Conservation (phyloP, 2,329 filamentous ascomycete species). For the Venturia pyrina region DNA sequence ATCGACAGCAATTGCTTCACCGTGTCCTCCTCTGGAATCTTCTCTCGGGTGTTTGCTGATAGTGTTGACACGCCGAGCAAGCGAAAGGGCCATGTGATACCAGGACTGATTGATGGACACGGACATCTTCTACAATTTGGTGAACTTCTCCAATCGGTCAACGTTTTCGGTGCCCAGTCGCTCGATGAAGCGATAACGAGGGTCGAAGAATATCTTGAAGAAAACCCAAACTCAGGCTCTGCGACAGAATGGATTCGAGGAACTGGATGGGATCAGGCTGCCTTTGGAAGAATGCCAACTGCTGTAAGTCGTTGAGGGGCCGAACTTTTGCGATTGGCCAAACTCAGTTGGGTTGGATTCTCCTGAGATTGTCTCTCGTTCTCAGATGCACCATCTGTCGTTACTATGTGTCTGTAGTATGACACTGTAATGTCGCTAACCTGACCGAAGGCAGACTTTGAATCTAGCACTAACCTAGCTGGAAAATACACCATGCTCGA, state of each 20-base stretch:
- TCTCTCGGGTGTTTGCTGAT: conserved; percentile 37
- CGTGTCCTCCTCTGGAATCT: conserved; percentile 39
- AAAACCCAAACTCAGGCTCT: conserved; percentile 43
- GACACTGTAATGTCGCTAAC: background rate
- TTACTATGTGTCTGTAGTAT: background rate
- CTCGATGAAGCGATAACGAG: conserved; percentile 45
- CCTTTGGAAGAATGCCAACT: conserved; percentile 54
- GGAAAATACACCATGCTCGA: conserved; percentile 59
- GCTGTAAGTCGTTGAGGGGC: conserved; percentile 37
- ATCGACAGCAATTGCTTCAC: conserved; percentile 41
- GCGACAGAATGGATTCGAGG: conserved; percentile 53
- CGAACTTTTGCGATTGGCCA: background rate
- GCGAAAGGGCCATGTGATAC: conserved; percentile 46
- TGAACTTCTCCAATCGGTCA: conserved; percentile 56
- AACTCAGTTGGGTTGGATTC: background rate
- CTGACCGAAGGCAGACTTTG: conserved; percentile 42
- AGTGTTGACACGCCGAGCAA: background rate
- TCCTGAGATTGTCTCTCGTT: background rate
- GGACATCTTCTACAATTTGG: conserved; percentile 58
- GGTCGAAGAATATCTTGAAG: conserved; percentile 41
- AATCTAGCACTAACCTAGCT: conserved; percentile 40
- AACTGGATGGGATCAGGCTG: conserved; percentile 61
- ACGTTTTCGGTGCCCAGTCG: conserved; percentile 50
- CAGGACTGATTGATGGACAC: conserved; percentile 62
- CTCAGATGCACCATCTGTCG: background rate